phyloP scores from a whole-genome alignment of 176 grass and related monocot genomes.

The Leersia perrieri region DNA sequence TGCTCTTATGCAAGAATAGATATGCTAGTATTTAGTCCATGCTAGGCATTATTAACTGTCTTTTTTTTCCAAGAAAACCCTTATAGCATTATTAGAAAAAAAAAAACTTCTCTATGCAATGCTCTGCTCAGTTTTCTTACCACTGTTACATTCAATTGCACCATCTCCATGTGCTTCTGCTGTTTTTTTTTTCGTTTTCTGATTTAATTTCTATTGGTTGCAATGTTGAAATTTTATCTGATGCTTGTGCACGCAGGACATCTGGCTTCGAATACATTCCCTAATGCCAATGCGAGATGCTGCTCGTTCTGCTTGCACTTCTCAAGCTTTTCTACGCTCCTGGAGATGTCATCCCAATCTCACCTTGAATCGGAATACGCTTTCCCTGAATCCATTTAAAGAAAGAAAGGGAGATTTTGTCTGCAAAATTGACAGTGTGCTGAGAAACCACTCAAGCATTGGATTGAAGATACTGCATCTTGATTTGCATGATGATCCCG shows the following conservation, averaged over 20 bases:
- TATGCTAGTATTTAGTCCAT: no score
- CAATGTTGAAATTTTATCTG: not conserved
- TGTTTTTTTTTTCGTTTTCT: not conserved
- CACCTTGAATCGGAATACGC: not conserved
- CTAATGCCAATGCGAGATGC: constrained; percentile 1
- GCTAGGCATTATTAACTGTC: no score
- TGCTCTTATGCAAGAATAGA: not conserved
- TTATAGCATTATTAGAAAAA: no score
- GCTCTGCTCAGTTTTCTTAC: no score
- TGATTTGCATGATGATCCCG: not conserved
- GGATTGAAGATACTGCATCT: not conserved
- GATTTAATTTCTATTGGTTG: not conserved
- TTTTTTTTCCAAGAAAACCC: no score
- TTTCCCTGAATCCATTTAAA: not conserved
- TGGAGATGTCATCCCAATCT: not conserved
- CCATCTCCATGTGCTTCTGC: not conserved
- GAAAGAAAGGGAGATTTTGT: not conserved
- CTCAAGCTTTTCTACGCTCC: not conserved
- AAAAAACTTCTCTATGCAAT: no score
- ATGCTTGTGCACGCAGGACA: constrained; percentile 2
- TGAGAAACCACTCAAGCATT: constrained; percentile 3
- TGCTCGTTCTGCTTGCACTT: not conserved
- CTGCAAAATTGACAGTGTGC: not conserved
- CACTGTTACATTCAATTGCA: no score
- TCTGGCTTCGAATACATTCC: constrained; percentile 3